Evolutionary conservation across 371 early-diverging fungal species (phyloP).

Genomic region (Mortierella sp.): DNA sequence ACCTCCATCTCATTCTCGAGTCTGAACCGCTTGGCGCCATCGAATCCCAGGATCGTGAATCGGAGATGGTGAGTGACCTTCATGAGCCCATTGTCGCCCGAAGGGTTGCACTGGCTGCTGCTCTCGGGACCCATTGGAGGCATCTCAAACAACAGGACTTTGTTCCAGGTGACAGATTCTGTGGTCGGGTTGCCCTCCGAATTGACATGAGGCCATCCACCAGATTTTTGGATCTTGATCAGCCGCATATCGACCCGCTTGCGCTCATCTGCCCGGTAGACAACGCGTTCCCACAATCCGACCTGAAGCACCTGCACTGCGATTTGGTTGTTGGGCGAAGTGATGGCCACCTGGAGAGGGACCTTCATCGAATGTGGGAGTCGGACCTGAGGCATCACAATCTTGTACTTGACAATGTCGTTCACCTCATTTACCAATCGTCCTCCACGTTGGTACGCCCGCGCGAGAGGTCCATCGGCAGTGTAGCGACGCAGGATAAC

Average conservation of each 20-base stretch:
- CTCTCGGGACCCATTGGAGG: constrained; percentile 43
- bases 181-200: constrained; percentile 17
- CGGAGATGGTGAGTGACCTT: constrained; percentile 44
- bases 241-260: constrained; percentile 50
- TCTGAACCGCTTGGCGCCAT: constrained; percentile 43
- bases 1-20: constrained; percentile 46
- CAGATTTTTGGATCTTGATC: constrained; percentile 58
- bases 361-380: constrained; percentile 48
- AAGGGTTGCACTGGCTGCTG: constrained; percentile 51
- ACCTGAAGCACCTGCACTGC: constrained; percentile 48
- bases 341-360: constrained; percentile 51
- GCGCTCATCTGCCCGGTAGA: constrained; percentile 49
- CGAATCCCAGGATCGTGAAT: constrained; percentile 49
- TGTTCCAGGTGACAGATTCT: constrained; percentile 51
- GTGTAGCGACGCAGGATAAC: constrained; percentile 41
- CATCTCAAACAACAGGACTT: constrained; percentile 56
- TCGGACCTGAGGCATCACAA: constrained; percentile 45
- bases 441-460: constrained; percentile 44
- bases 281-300: constrained; percentile 50
- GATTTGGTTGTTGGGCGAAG: constrained; percentile 23
- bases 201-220: constrained; percentile 34
- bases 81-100: constrained; percentile 54
- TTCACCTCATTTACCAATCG: constrained; percentile 26
- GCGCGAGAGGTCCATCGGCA: constrained; percentile 18
- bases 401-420: constrained; percentile 50